phyloP scores from a whole-genome alignment of 139 green algal genomes.

The Gonium pectorale region DNA sequence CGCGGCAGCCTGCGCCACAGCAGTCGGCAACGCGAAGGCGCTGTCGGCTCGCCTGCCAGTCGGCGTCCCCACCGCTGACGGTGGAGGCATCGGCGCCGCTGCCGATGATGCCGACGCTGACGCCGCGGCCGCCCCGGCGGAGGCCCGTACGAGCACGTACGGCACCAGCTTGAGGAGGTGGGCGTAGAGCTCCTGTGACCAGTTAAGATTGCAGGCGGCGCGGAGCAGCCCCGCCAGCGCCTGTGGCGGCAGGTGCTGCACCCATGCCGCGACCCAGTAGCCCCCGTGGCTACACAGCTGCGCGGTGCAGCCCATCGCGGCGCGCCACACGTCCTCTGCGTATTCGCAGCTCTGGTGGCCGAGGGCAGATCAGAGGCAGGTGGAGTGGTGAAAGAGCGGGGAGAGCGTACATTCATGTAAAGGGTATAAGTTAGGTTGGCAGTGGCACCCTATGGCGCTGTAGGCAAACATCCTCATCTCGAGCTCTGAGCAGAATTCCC shows the following conservation, averaged over 20 bases:
- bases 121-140: neutral
- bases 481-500: no score
- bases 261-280: constrained; percentile 56
- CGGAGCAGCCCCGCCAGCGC: constrained; percentile 70
- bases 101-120: neutral
- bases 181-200: constrained; percentile 51
- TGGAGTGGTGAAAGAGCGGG: neutral
- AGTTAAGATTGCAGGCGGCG: constrained; percentile 48
- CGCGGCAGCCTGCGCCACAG: neutral
- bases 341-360: constrained; percentile 50
- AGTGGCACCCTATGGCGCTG: no score
- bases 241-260: constrained; percentile 60
- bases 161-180: constrained; percentile 55
- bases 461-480: no score
- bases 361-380: no score
- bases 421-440: no score
- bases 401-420: no score
- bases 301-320: constrained; percentile 74
- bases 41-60: neutral
- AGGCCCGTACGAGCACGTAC: constrained; percentile 52
- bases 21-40: neutral
- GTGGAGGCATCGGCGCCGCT: neutral
- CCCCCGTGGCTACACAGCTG: constrained; percentile 68
- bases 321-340: constrained; percentile 68
- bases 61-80: neutral